Percentiles rank a stretch among this genome's conserved stretches.
Conservation (phyloP, 306 rosid species). For the Parietaria judaica region DNA sequence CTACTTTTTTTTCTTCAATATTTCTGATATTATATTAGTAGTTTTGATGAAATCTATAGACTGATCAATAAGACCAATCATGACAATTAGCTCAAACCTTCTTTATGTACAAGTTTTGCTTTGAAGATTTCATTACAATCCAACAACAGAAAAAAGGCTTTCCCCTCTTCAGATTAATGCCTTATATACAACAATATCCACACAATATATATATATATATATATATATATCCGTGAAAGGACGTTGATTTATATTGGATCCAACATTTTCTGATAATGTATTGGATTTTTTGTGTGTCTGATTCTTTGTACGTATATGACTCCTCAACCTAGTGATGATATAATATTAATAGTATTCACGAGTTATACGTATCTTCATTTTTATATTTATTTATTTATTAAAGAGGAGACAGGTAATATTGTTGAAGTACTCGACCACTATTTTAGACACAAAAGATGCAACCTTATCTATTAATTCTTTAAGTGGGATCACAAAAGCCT, state of each 20-base stretch:
- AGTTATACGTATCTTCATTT: background rate
- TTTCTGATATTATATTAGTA: too few species aligned
- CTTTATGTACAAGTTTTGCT: background rate
- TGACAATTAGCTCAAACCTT: background rate
- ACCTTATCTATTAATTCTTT: constrained; percentile 22
- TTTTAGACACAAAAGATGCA: constrained; percentile 14
- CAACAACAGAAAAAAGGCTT: constrained; percentile 5
- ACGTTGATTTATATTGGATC: background rate
- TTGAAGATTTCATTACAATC: constrained; percentile 16
- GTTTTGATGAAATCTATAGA: background rate
- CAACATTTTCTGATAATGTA: background rate
- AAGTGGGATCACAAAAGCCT: constrained; percentile 22
- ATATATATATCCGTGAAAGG: background rate
- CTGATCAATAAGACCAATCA: background rate
- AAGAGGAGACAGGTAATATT: background rate
- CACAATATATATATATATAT: background rate
- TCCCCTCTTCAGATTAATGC: background rate
- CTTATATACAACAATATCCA: background rate
- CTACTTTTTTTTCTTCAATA: too few species aligned
- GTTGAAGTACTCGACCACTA: constrained; percentile 11
- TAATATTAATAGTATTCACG: background rate
- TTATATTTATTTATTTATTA: background rate
- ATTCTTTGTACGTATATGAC: background rate
- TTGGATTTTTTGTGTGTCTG: background rate
- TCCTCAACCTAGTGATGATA: background rate